A percentile compares a stretch with the other conserved stretches of the same genome.
Evolutionary conservation across 805 yeast genomes (phyloP).

Genomic region (Suhomyces prunicola): DNA sequence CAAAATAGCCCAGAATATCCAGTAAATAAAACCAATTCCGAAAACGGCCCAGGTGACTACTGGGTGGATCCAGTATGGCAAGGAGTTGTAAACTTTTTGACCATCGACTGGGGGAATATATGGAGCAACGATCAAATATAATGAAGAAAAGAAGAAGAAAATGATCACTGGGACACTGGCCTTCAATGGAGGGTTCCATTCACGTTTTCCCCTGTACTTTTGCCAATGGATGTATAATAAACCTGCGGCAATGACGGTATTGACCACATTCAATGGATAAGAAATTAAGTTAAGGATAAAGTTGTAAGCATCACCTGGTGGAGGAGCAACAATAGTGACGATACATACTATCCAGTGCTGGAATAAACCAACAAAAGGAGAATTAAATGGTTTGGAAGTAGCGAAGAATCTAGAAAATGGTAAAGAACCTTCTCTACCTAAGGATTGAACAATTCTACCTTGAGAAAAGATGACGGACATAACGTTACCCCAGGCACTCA

Average conservation of each 20-base stretch:
- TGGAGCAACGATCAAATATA: slow-evolving; percentile 73
- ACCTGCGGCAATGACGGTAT: slow-evolving; percentile 62
- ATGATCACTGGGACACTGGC: slow-evolving; percentile 61
- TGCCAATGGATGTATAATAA: slow-evolving; percentile 56
- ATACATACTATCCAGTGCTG: slow-evolving; percentile 77
- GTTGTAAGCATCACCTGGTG: slow-evolving; percentile 86
- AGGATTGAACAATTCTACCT: slow-evolving; percentile 74
- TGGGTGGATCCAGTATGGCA: slow-evolving; percentile 78
- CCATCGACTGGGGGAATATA: slow-evolving; percentile 70
- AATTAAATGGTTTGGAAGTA: slow-evolving; percentile 63
- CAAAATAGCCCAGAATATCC: slow-evolving; percentile 59
- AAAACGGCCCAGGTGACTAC: slow-evolving; percentile 81
- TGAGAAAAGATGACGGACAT: slow-evolving; percentile 77
- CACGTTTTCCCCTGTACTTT: slow-evolving; percentile 44
- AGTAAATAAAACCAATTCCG: slow-evolving; percentile 61
- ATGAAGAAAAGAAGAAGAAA: slow-evolving; percentile 63
- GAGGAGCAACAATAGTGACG: slow-evolving; percentile 67
- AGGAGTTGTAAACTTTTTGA: slow-evolving; percentile 60
- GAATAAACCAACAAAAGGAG: slow-evolving; percentile 70
- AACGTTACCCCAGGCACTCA: slow-evolving; percentile 80
- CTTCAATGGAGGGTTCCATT: slow-evolving; percentile 71
- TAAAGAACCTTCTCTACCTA: slow-evolving; percentile 77
- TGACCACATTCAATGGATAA: slow-evolving; percentile 77
- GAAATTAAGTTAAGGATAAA: slow-evolving; percentile 76
- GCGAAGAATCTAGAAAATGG: slow-evolving; percentile 75